Evolutionary conservation across 129 eudicot species (phyloP).

Genomic region (Daucus carota): DH1_v3.0 NC_030381.2:39875501-39876000

Average conservation of each 20-base stretch:
- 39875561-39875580: not conserved
- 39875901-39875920: not conserved
- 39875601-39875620: not conserved
- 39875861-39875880: not conserved
- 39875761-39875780: too few relatives aligned
- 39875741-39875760: too few relatives aligned
- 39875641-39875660: not conserved
- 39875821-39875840: not conserved
- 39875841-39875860: not conserved
- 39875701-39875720: not conserved
- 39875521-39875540: not conserved
- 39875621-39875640: not conserved
- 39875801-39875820: not conserved
- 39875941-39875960: not conserved
- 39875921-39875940: not conserved
- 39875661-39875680: not conserved
- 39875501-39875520: too few relatives aligned
- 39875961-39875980: not conserved
- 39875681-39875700: not conserved
- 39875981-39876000: not conserved
- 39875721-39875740: not conserved
- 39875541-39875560: not conserved
- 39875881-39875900: not conserved
- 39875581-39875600: not conserved
- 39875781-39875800: too few relatives aligned